Evolutionary conservation across 495 filamentous ascomycete species (phyloP), one percentile per base, ranked within the genome.

Genomic region (Lindgomyces ingoldianus): DNA sequence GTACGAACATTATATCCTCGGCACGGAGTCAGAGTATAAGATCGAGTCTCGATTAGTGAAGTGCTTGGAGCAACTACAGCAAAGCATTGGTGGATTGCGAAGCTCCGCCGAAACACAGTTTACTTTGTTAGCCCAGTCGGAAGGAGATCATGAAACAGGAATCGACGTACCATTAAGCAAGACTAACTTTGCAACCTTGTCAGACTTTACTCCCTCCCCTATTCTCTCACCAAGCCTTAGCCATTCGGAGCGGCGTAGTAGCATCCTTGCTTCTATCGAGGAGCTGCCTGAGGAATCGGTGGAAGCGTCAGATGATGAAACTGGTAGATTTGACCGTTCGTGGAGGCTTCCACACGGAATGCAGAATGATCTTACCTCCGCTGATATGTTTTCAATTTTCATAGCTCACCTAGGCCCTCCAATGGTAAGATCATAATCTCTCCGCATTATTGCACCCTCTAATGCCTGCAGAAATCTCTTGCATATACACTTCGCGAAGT

Each of bases 21-120:
- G 94, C 1, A 89, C 87, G 0, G 94, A 97, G 71, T 84, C 82
- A 57, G 81, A 94, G 67, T 96, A 96, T 73, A 80, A 85, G 36
- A 77, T 94, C 8, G 89, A 96, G 70, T 85, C 86, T 57, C 87
- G 83, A 4, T 81, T 98, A 14, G 87, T 96, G 21, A 87, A 90
- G 54, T 94, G 89, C 66, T 84, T 96, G 76, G 91, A 96, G 68
- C 87, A 86, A 45, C 83, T 98, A 41, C 85, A 89, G 11, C 94
- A 98, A 72, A 90, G 91, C 67, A 85, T 98, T 63, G 93, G 94
- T 70, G 94, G 93, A 2, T 77, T 98, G 72, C 84, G 91, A 50
- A 96, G 91, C 77, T 91, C 94, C 36, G 91, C 94, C 21, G 83
- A 86, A 18, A 89, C 93, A 8, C 94, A 98, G 70, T 96, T 98